A percentile compares a stretch with the other conserved stretches of the same genome.
Evolutionary conservation across 2,329 filamentous ascomycete species (phyloP).

Genomic region (Diaporthe eres): DNA sequence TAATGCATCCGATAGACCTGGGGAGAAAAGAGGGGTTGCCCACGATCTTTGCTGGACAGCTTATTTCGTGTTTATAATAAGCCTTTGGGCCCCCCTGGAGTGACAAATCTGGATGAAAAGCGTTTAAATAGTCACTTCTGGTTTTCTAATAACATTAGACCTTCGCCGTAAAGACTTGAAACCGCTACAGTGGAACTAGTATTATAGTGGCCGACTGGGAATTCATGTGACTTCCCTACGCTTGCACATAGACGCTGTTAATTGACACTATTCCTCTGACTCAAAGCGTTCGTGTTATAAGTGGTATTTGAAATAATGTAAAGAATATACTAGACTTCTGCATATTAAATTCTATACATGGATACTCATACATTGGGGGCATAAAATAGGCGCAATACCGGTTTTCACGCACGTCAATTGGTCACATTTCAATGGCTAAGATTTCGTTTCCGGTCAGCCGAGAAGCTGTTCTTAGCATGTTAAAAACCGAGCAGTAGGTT

Average conservation of each 20-base stretch:
- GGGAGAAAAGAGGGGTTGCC: not conserved
- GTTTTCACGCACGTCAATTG: not conserved
- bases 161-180: not conserved
- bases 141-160: not conserved
- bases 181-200: not conserved
- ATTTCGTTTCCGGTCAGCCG: not conserved
- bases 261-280: not conserved
- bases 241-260: not conserved
- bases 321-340: not conserved
- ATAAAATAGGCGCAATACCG: not conserved
- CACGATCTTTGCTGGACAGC: not conserved
- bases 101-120: not conserved
- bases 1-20: not conserved
- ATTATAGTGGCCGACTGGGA: not conserved
- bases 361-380: not conserved
- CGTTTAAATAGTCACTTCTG: not conserved
- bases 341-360: not conserved
- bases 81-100: not conserved
- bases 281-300: not conserved
- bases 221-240: not conserved
- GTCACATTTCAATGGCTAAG: not conserved
- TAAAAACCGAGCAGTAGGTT: not conserved
- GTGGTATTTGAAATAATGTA: not conserved
- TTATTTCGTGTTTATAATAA: not conserved
- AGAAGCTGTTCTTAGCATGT: not conserved